Conservation (phyloP, 139 green algal genomes). For the Nannochloris sp. region DNA sequence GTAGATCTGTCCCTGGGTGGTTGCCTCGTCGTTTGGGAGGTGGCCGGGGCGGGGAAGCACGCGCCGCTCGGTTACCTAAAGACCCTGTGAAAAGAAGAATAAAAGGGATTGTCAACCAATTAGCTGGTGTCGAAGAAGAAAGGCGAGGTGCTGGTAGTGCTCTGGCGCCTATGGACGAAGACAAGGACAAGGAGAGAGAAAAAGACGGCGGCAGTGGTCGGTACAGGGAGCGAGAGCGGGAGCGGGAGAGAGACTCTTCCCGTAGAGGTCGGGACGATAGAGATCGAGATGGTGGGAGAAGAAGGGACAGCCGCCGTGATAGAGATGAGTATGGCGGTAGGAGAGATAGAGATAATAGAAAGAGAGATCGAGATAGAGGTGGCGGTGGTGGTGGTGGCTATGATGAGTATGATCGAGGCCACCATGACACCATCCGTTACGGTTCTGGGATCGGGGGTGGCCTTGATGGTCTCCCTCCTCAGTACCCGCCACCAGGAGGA, state of each 20-base stretch:
- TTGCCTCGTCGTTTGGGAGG: conserved; percentile 61
- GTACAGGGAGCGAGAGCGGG: not conserved
- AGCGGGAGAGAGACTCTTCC: not conserved
- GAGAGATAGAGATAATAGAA: not conserved
- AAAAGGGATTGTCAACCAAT: not conserved
- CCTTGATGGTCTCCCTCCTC: not conserved
- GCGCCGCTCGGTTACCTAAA: conserved; percentile 37
- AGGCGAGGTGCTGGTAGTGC: not conserved
- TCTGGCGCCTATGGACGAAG: not conserved
- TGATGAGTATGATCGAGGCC: not conserved
- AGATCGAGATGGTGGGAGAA: not conserved
- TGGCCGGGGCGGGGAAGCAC: conserved; percentile 63
- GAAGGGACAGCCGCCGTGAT: not conserved
- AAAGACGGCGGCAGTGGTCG: not conserved
- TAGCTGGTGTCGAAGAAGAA: not conserved
- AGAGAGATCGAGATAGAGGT: not conserved
- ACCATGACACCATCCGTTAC: too few relatives aligned
- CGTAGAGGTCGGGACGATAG: not conserved
- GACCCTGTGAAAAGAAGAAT: conserved; percentile 34
- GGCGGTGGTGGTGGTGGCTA: not conserved
- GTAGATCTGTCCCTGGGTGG: conserved; percentile 81
- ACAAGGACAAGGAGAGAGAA: not conserved
- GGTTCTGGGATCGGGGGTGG: too few relatives aligned
- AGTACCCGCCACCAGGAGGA: not conserved
- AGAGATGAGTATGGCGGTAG: not conserved